Base-by-base conservation (phyloP, 1,284 basidiomycete species). In the Stygiomarasmius scandens region DNA sequence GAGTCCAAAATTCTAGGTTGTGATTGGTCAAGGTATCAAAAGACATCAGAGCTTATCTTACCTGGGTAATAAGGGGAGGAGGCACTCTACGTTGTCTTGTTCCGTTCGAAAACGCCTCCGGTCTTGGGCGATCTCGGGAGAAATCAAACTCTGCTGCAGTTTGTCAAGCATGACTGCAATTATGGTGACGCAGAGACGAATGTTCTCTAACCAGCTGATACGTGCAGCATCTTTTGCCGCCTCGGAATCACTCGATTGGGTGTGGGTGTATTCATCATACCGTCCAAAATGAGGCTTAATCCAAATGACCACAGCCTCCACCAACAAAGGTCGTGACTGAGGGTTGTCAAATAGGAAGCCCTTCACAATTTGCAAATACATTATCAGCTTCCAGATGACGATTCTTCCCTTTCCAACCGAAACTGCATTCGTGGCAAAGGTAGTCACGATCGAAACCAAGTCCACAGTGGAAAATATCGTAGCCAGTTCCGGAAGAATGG, bases 201-300 rank as follows among this genome's bases (percentile, higher is more conserved):
- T 90, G 61, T 87, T 89, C 74, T 99, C 96, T 60, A 98, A 69
- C 96, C 96, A 98, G 49, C 80, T 82, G 25, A 97, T 81, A n/a
- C 92, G 82, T 10, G 90, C 89, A 4, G 82, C 78, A 69, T 96
- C 92, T 54, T 84, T 82, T 20, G 77, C 78, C 22, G 68, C 72
- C 50, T 93, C 89, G 5, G 83, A 75, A 61, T 93, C 92, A 55
- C 81, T 85, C 0, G 81, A 72, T 51, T 78, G 77, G 2, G 81
- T 80, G 64, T 86, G 84, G 44, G 81, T 71, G 67, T 86, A 90
- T 69, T 94, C 92, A 62, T 97, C 94, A 67, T 91, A 97, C 19
- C 84, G 80, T n/a, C 96, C 96, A 62, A 98, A 92, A 70, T 96
- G 90, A 0, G 95, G 95, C 67, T 95, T 96, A 64, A 98, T 89